Evolutionary conservation across 2,329 filamentous ascomycete species (phyloP), one percentile per base, ranked within the genome.

Genomic region (Aureobasidium sp.): DNA sequence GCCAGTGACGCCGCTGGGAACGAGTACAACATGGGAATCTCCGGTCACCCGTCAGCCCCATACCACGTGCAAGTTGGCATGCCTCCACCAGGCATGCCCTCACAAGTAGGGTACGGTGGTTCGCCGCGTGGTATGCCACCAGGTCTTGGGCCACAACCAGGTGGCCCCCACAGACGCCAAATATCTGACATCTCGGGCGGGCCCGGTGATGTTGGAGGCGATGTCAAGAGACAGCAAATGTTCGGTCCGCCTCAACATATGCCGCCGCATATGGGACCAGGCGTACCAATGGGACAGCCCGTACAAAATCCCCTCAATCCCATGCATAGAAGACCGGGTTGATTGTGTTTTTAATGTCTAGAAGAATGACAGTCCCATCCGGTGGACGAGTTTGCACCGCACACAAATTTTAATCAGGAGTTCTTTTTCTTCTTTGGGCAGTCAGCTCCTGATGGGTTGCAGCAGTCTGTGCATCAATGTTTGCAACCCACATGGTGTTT

Each of bases 141-240:
- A 64, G 65, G 65, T 68, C 41, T 57, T 37, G 63, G 56, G 25
- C 72, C 65, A 61, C 36, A 34, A 31, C 25, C 57, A 67, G 31
- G 71, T 70, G 31, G 73, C 71, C 75, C 74, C 56, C 82, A 84
- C 65, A 77, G 84, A 64, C 76, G 84, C 67, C 82, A 83, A 62
- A 80, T 85, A n/a, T 85, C 82, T 2, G 83, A 86, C 36, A 84
- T 87, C 62, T 78, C 81, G 2, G 80, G 82, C 49, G 79, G 79
- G 0, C 75, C 79, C 5, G 80, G 81, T 12, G 77, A 78, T 29
- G 74, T 80, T 68, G 75, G 71, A 53, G 78, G 77, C 57, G 78
- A 82, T 65, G 73, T 78, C 5, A 87, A 87, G 69, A 78, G 84
- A 65, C 83, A 83, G 68, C 81, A 83, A 62, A 79, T 86, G 75